phyloP scores from a whole-genome alignment of 192 early-diverging fungal species.

The Backusella psychrophila region DNA sequence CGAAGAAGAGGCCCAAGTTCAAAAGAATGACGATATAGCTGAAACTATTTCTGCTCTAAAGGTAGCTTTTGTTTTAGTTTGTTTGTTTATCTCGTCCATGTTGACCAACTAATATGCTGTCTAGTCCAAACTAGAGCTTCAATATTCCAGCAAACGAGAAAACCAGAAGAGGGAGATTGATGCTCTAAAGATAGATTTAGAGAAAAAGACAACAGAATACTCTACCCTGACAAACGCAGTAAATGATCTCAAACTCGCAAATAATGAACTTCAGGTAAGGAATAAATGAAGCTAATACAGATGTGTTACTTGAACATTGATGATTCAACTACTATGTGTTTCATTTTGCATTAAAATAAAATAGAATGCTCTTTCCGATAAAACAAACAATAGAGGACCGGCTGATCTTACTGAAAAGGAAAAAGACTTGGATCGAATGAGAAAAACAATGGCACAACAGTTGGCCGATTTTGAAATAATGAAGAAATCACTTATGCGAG shows the following conservation, averaged over 20 bases:
- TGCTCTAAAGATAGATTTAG: slow-evolving; percentile 65
- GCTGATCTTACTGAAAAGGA: slow-evolving; percentile 50
- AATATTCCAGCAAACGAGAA: slow-evolving; percentile 79
- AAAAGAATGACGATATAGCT: slow-evolving; percentile 46
- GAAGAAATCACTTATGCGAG: slow-evolving; percentile 98
- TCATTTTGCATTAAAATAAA: neutral
- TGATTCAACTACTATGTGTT: neutral
- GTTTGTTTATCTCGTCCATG: neutral
- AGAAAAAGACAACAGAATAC: slow-evolving; percentile 67
- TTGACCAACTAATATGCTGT: neutral
- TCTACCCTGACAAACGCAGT: slow-evolving; percentile 55
- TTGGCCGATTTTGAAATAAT: slow-evolving; percentile 94
- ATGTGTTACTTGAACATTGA: neutral
- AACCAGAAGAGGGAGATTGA: slow-evolving; percentile 72
- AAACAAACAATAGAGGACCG: slow-evolving; percentile 10
- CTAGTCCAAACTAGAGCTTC: slow-evolving; percentile 74
- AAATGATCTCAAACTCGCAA: slow-evolving; percentile 59
- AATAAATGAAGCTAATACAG: neutral
- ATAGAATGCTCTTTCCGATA: slow-evolving; percentile 19
- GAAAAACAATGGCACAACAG: slow-evolving; percentile 41
- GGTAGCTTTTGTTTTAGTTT: slow-evolving; percentile 28
- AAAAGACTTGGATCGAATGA: slow-evolving; percentile 75
- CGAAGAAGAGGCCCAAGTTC: slow-evolving; percentile 60
- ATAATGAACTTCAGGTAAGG: slow-evolving; percentile 57
- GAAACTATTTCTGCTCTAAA: slow-evolving; percentile 85